phyloP scores from a whole-genome alignment of 1,284 basidiomycete species.

The Taiwanofungus camphoratus region DNA sequence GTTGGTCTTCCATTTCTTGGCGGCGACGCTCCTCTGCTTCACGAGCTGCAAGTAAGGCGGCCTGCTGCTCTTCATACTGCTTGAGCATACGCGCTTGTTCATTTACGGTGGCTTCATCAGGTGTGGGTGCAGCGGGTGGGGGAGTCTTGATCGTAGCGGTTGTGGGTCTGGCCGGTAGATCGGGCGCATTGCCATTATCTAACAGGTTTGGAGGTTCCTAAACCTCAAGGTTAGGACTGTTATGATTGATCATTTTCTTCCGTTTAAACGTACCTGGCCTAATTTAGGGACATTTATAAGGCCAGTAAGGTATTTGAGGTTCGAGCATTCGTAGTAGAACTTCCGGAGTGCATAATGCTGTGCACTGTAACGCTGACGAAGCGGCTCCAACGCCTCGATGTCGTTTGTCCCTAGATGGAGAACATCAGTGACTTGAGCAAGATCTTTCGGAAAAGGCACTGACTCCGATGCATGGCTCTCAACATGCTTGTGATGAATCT shows the following conservation, averaged over 20 bases:
- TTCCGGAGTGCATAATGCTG: slow-evolving; percentile 90
- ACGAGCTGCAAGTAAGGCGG: slow-evolving; percentile 71
- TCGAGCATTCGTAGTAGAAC: slow-evolving; percentile 97
- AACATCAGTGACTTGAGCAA: slow-evolving; percentile 1
- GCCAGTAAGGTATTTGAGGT: slow-evolving; percentile 92
- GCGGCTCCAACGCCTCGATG: slow-evolving; percentile 78
- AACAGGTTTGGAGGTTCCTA: slow-evolving; percentile 93
- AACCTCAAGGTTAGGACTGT: slow-evolving; percentile 7
- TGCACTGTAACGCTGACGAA: slow-evolving; percentile 78
- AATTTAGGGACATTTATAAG: slow-evolving; percentile 96
- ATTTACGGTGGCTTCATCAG: slow-evolving; percentile 74
- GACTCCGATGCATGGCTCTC: slow-evolving; percentile 89
- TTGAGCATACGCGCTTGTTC: slow-evolving; percentile 96
- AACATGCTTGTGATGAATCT: slow-evolving; percentile 97
- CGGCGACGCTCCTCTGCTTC: slow-evolving; percentile 81
- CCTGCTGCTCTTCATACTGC: slow-evolving; percentile 95
- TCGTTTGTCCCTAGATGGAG: slow-evolving; percentile 76
- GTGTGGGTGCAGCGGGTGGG: slow-evolving; percentile 62
- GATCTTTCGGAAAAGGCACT: slow-evolving; percentile 22
- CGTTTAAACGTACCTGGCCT: slow-evolving; percentile 57
- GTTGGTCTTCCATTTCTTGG: slow-evolving; percentile 72
- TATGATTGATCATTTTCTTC: slow-evolving; percentile 1
- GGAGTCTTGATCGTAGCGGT: slow-evolving; percentile 52
- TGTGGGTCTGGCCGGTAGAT: slow-evolving; percentile 83
- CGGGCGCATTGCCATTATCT: slow-evolving; percentile 79